A percentile compares a stretch with the other conserved stretches of the same genome.
These are phyloP conservation scores for Edaphochlamys debaryana DNA, from an alignment of 139 green algal genomes.

Conservation along the genomic window DNA sequence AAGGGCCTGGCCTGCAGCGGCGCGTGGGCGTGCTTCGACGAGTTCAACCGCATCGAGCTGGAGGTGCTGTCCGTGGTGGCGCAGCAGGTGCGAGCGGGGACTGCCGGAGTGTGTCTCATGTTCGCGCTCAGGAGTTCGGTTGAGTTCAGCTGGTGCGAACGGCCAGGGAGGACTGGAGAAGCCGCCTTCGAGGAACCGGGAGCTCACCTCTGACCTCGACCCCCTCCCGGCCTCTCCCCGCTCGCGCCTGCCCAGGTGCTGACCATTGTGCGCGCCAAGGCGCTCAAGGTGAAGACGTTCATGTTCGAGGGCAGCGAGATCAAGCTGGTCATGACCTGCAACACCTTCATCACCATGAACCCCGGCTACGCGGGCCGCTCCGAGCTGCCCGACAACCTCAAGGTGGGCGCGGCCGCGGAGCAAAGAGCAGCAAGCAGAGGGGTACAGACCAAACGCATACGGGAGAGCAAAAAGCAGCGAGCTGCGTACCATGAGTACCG, in stretches of 20 bases:
- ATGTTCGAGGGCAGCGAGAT: slow-evolving; percentile 79
- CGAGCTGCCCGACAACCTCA: slow-evolving; percentile 81
- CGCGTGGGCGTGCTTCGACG: slow-evolving; percentile 85
- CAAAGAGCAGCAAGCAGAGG: no score
- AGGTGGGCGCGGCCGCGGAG: no score
- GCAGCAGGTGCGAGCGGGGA: slow-evolving; percentile 59
- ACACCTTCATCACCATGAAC: slow-evolving; percentile 84
- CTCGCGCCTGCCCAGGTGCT: no score
- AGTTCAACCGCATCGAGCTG: slow-evolving; percentile 88
- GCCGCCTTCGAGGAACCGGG: no score
- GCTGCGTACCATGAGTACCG: no score
- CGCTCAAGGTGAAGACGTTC: slow-evolving; percentile 64
- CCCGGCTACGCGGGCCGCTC: slow-evolving; percentile 75
- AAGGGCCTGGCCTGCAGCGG: slow-evolving; percentile 79
- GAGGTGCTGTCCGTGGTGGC: slow-evolving; percentile 79
- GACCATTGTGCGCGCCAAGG: slow-evolving; percentile 71
- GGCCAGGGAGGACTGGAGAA: no score
- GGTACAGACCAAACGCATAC: no score
- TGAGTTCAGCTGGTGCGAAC: no score
- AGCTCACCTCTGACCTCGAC: no score
- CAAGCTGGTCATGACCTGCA: slow-evolving; percentile 65
- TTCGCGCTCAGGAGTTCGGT: not conserved
- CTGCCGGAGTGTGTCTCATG: not conserved
- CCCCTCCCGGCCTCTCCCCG: no score
- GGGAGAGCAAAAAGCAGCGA: no score